Evolutionary conservation across 176 grass and related monocot genomes (phyloP), one percentile per base, ranked within the genome.

Genomic region (Aegilops sharonensis): DNA sequence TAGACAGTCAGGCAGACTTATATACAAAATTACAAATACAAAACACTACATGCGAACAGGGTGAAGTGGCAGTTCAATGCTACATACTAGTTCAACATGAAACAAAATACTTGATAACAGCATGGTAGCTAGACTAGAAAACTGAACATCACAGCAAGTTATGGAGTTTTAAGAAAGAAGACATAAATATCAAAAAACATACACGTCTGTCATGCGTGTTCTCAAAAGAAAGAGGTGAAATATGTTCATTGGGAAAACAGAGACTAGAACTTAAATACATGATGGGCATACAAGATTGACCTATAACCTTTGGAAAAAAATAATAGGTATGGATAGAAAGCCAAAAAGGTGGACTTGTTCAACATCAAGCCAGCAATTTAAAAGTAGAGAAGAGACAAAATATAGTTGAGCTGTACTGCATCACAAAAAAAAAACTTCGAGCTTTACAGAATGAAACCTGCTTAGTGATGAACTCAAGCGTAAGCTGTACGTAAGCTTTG

Each of bases 401-500:
- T 42, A 14, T 65, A 71, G 24, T 40, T 47, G 42, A 18, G 27
- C 79, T 74, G 42, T 23, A 75, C 52, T 75, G 34, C 45, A 81
- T 59, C 17, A 56, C 50, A 54, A n/a, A 24, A 63, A 63, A 40
- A 57, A 78, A 2, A 81, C 11, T 59, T 78, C 42, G 17, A 88
- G 67, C 15, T 70, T 64, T 34, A 86, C 62, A 32, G 69, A 76
- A 90, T 21, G 25, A 50, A 80, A 98, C 92, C 96, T 98, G 96
- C 78, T 95, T 98, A 34, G 88, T 82, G 57, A 92, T 81, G 47
- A 98, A 92, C 80, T 98, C 91, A 82, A 98, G 85, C 8, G 96
- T 95, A 87, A 95, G 72, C 77, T 98, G 96, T 80, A 98, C 34
- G 42, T 92, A 98, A 91, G 90, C 90, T 89, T 98, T 95, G 78